Evolutionary conservation across 768 basidiomycete species (phyloP), one percentile per base, ranked within the genome.

Genomic region (Leccinum barrowsii): DNA sequence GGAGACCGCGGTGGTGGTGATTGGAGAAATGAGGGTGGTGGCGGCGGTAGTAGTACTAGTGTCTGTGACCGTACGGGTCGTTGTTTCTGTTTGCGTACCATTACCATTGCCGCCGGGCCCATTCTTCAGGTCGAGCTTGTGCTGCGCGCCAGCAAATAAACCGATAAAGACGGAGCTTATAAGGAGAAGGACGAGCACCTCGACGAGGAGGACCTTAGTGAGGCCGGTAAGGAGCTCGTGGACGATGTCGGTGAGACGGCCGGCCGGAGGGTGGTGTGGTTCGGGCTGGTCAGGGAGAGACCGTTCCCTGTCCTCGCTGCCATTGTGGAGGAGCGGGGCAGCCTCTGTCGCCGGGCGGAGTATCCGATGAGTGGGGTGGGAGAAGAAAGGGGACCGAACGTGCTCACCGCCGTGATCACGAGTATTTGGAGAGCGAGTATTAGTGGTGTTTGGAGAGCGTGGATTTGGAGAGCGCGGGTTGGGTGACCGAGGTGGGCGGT

Each of bases 121-220:
- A 12, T 79, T 73, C 48, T 76, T 77, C n/a, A 79, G 66, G 59
- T 83, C 82, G 54, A 94, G 79, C 60, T 85, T 86, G 67, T 90
- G 88, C 70, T 92, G 85, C 1, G 88, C 87, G 10, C 97, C 97
- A 32, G 93, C 89, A 72, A 94, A 98, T 5, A 99, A 78, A 10
- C 96, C 96, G 60, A 95, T 87, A 73, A 96, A 95, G n/a, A 92
- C 80, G 7, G 91, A 89, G 63, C 84, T 86, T 50, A 93, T 79
- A 49, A 98, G 80, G 13, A 98, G 79, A 50, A 99, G 80, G 26
- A 90, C 72, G 59, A 98, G 81, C 0, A 84, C 82, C 49, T 90
- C 77, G 19, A 87, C 77, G 11, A 93, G 84, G 1, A 98, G 85
- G 53, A 92, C 77, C 76, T 92, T 90, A 52, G 92, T 87, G 60